Evolutionary conservation across 108 stramenopile genomes (phyloP).

Genomic region (Stephanodiscus minutulus): DNA sequence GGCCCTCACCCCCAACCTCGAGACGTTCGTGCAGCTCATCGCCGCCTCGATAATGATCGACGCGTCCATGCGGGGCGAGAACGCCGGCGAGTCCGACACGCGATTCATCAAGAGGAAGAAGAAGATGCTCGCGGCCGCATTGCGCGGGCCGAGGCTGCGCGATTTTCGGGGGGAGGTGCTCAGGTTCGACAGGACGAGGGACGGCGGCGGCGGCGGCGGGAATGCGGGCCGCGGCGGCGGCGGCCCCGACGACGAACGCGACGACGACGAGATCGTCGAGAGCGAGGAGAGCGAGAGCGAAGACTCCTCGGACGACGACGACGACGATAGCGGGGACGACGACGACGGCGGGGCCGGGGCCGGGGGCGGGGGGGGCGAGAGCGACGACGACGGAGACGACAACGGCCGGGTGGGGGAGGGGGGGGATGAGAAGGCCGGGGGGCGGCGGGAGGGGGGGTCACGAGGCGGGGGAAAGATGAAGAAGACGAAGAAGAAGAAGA

Average conservation of each 20-base stretch:
- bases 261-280: constrained; percentile 15
- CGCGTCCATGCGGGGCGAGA: constrained; percentile 49
- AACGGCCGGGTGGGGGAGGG: neutral
- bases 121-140: constrained; percentile 31
- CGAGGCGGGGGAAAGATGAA: neutral
- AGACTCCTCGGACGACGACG: neutral
- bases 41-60: constrained; percentile 53
- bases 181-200: constrained; percentile 26
- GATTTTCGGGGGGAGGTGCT: constrained; percentile 27
- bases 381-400: neutral
- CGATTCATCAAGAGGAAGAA: constrained; percentile 48
- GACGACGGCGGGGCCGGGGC: too few species aligned
- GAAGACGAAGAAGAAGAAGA: neutral
- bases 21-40: constrained; percentile 40
- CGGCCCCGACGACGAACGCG: neutral
- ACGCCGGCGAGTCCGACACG: constrained; percentile 45
- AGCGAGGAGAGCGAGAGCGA: constrained; percentile 16
- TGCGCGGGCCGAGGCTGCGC: constrained; percentile 27
- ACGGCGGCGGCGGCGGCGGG: neutral
- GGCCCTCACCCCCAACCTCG: constrained; percentile 29
- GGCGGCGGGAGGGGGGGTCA: neutral
- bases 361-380: neutral
- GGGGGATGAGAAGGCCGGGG: neutral
- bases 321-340: constrained; percentile 1
- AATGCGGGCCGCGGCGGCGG: too few species aligned